Evolutionary conservation across 2,329 filamentous ascomycete species (phyloP).

Genomic region (Ophiostoma sp.): DNA sequence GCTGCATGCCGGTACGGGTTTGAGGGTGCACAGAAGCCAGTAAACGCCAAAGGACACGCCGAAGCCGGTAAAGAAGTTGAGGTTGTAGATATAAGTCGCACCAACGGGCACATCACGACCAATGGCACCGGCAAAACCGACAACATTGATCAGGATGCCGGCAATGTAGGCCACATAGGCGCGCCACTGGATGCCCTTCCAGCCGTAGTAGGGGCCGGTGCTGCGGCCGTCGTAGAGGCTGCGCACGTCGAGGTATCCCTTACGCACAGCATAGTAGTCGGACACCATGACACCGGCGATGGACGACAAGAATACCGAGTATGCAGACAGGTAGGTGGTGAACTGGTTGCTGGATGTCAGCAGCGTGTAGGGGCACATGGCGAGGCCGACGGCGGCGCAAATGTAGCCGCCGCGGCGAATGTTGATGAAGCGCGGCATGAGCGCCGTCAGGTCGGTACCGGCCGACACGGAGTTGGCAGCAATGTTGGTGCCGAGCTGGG

Average conservation of each 20-base stretch:
- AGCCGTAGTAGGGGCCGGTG: constrained; percentile 67
- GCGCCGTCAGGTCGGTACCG: constrained; percentile 74
- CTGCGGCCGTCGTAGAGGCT: constrained; percentile 71
- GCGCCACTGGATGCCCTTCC: constrained; percentile 71
- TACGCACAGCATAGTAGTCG: constrained; percentile 84
- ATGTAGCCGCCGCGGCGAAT: constrained; percentile 85
- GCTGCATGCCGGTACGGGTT: constrained; percentile 68
- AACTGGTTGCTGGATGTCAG: constrained; percentile 73
- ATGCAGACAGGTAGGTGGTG: constrained; percentile 85
- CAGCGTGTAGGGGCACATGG: constrained; percentile 83
- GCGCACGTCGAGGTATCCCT: constrained; percentile 71
- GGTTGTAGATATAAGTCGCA: constrained; percentile 78
- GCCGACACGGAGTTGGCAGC: constrained; percentile 81
- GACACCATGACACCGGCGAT: constrained; percentile 86
- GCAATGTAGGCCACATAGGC: constrained; percentile 76
- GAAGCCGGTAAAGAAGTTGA: constrained; percentile 88
- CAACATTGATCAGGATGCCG: constrained; percentile 84
- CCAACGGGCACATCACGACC: constrained; percentile 66
- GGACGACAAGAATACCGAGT: constrained; percentile 88
- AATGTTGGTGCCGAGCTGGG: constrained; percentile 81
- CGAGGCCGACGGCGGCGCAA: constrained; percentile 71
- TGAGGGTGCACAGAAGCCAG: constrained; percentile 62
- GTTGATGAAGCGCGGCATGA: constrained; percentile 73
- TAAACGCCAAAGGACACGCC: constrained; percentile 63
- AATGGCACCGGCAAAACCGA: constrained; percentile 81